These are phyloP conservation scores for Globisporangium nagaii DNA, from an alignment of 352 stramenopile genomes.

Conservation along the genomic window DNA sequence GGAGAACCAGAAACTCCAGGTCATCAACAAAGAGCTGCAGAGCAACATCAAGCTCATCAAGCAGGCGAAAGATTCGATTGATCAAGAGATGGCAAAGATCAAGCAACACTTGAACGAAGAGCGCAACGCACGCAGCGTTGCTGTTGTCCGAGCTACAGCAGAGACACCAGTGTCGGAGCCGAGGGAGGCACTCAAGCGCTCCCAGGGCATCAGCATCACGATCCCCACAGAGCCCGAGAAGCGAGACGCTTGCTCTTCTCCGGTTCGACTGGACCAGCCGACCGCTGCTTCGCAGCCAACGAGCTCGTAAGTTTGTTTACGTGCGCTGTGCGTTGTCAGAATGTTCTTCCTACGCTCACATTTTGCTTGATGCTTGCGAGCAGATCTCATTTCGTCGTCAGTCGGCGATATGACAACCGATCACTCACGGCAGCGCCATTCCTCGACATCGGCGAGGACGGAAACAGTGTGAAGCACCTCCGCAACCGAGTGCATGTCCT, in stretches of 20 bases:
- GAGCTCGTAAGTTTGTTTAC: background rate
- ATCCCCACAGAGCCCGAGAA: constrained; percentile 26
- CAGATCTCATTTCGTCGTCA: constrained; percentile 26
- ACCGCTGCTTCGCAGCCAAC: background rate
- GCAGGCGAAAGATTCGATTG: constrained; percentile 59
- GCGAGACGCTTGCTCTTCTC: constrained; percentile 60
- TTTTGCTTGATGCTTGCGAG: background rate
- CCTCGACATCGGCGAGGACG: constrained; percentile 9
- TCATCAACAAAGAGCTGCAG: constrained; percentile 77
- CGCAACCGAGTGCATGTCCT: constrained; percentile 82
- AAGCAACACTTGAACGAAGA: constrained; percentile 70
- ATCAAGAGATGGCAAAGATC: constrained; percentile 56
- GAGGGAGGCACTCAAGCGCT: constrained; percentile 10
- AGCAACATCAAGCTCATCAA: constrained; percentile 79
- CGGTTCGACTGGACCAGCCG: constrained; percentile 27
- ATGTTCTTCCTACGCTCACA: constrained; percentile 2
- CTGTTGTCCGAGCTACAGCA: constrained; percentile 19
- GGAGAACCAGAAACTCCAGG: constrained; percentile 80
- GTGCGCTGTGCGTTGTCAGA: background rate
- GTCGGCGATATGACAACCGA: constrained; percentile 26
- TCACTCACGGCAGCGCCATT: constrained; percentile 1
- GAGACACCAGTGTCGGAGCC: constrained; percentile 4
- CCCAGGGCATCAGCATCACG: background rate
- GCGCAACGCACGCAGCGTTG: constrained; percentile 31
- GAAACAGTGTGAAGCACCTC: constrained; percentile 49